Conservation (phyloP, 2,329 filamentous ascomycete genomes). For the Alternaria incomplexa region DNA sequence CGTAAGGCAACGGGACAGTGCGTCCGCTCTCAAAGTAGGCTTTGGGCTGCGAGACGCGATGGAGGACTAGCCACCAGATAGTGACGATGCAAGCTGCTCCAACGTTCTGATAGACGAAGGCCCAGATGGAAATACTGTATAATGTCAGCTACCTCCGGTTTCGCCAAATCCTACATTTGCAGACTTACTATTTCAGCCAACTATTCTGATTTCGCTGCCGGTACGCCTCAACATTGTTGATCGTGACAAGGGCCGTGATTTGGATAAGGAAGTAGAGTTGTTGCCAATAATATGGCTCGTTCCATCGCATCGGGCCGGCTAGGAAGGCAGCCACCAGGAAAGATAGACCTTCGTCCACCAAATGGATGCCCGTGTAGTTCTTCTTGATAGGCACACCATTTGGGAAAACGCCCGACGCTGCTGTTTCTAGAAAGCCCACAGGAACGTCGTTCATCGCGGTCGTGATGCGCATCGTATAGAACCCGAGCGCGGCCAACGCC, state of each 20-base stretch:
- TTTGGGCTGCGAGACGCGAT: slow-evolving; percentile 12
- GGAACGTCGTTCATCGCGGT: slow-evolving; percentile 5
- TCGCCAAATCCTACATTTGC: neutral
- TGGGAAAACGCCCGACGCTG: slow-evolving; percentile 4
- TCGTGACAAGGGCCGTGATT: slow-evolving; percentile 6
- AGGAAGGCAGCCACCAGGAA: slow-evolving; percentile 21
- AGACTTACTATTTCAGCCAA: slow-evolving; percentile 26
- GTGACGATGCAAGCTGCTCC: slow-evolving; percentile 17
- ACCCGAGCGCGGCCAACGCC: slow-evolving; percentile 3
- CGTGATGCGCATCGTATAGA: slow-evolving; percentile 21
- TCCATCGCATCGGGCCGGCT: slow-evolving; percentile 12
- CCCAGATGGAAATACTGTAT: slow-evolving; percentile 12
- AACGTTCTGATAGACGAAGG: slow-evolving; percentile 21
- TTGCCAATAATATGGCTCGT: slow-evolving; percentile 24
- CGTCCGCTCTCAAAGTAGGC: slow-evolving; percentile 22
- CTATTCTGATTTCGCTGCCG: slow-evolving; percentile 18
- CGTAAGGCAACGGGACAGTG: slow-evolving; percentile 18
- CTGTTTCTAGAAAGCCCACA: slow-evolving; percentile 5
- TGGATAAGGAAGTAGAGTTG: slow-evolving; percentile 22
- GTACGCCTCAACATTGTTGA: slow-evolving; percentile 24
- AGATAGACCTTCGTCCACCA: slow-evolving; percentile 12
- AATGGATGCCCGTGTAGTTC: slow-evolving; percentile 15
- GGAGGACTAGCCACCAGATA: slow-evolving; percentile 19
- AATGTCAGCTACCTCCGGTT: neutral
- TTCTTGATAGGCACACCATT: slow-evolving; percentile 21